Conservation (phyloP, 2,329 filamentous ascomycete species). For the Penicillium sclerotigenum region DNA sequence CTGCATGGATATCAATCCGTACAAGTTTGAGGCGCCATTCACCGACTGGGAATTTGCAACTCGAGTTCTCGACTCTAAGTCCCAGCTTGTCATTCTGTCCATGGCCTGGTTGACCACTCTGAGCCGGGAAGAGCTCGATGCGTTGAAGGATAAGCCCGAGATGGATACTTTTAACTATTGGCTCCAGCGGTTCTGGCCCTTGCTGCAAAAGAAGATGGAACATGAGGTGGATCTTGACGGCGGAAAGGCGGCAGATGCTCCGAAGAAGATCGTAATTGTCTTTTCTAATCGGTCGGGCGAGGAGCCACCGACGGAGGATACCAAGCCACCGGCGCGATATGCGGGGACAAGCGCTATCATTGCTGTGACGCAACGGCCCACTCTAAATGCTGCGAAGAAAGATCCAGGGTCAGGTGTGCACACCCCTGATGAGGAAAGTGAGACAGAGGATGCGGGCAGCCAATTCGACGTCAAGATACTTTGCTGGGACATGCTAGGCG, state of each 20-base stretch:
- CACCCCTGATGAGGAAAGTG: constrained; percentile 9
- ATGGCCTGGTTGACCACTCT: constrained; percentile 62
- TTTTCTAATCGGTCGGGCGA: constrained; percentile 48
- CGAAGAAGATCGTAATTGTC: constrained; percentile 43
- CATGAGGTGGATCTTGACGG: constrained; percentile 30
- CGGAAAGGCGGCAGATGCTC: constrained; percentile 12
- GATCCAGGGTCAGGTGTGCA: constrained; percentile 6
- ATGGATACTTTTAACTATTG: constrained; percentile 62
- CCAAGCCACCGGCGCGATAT: constrained; percentile 43
- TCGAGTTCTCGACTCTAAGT: constrained; percentile 48
- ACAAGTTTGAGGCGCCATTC: constrained; percentile 57
- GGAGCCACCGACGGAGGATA: constrained; percentile 37
- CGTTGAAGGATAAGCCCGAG: constrained; percentile 49
- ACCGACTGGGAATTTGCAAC: constrained; percentile 60
- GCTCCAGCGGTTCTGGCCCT: constrained; percentile 58
- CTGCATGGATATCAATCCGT: constrained; percentile 60
- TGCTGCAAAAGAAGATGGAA: constrained; percentile 36
- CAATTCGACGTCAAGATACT: constrained; percentile 40
- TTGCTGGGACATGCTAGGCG: constrained; percentile 48
- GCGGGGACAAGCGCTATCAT: constrained; percentile 50
- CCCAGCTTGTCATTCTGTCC: constrained; percentile 55
- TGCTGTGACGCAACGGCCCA: constrained; percentile 34
- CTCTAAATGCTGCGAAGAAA: neutral
- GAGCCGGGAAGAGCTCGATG: constrained; percentile 47
- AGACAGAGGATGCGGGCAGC: constrained; percentile 13